These are phyloP conservation scores for Syzygium aromaticum DNA, from an alignment of 345 rosid species.

Conservation along the genomic window DNA sequence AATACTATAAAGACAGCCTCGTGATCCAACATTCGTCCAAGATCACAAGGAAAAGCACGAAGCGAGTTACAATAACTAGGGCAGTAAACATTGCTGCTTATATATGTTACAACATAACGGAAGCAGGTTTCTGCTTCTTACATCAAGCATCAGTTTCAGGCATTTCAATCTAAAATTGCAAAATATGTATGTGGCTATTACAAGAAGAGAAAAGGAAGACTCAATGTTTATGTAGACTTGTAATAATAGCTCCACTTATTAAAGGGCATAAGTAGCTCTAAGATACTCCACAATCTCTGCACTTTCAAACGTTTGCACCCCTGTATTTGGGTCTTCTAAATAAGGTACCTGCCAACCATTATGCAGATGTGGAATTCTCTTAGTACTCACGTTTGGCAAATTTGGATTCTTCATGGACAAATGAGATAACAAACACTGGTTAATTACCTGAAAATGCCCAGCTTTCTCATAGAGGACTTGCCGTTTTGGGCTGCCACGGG, in stretches of 20 bases:
- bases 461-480: constrained; percentile 48
- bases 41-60: background rate
- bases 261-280: constrained; percentile 63
- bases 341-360: constrained; percentile 60
- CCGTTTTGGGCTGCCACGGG: constrained; percentile 84
- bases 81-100: background rate
- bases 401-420: background rate
- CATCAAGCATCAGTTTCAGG: background rate
- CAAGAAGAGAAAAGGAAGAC: background rate
- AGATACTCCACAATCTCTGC: constrained; percentile 81
- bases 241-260: constrained; percentile 6
- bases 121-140: background rate
- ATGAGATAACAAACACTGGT: background rate
- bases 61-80: background rate
- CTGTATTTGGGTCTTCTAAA: constrained; percentile 90
- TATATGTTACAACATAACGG: background rate
- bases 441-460: constrained; percentile 68
- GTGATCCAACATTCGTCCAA: background rate
- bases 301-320: constrained; percentile 85
- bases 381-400: background rate
- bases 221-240: background rate
- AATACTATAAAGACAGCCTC: background rate
- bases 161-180: background rate
- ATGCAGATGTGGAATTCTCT: background rate
- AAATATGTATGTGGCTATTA: background rate